A percentile compares a stretch with the other conserved stretches of the same genome.
Evolutionary conservation across 1,284 basidiomycete genomes (phyloP).

Genomic region (Cryptococcus jaspeensis): DNA sequence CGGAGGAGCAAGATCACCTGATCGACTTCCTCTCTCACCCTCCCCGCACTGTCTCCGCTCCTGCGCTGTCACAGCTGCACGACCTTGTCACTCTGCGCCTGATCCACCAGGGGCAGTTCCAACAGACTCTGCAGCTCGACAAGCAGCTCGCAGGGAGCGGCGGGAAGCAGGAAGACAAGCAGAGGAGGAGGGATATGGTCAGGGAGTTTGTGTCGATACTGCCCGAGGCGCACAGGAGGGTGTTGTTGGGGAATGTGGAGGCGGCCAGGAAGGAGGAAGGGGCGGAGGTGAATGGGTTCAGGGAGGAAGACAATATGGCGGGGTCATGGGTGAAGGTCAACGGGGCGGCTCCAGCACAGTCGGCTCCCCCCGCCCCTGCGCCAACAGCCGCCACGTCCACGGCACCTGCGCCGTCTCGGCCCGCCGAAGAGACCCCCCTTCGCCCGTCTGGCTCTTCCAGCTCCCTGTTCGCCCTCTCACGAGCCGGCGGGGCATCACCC

Average conservation of each 20-base stretch:
- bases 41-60: conserved; percentile 55
- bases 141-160: conserved; percentile 54
- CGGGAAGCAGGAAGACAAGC: conserved; percentile 39
- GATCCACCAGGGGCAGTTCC: conserved; percentile 69
- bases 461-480: conserved; percentile 10
- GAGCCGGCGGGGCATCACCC: conserved; percentile 12
- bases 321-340: conserved; percentile 15
- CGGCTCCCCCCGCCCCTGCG: conserved; percentile 2
- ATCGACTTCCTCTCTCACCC: conserved; percentile 43
- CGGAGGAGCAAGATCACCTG: conserved; percentile 42
- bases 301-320: conserved; percentile 26
- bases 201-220: conserved; percentile 63
- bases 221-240: conserved; percentile 59
- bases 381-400: background rate
- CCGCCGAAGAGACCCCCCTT: conserved; percentile 18
- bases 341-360: background rate
- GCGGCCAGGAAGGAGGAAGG: conserved; percentile 7
- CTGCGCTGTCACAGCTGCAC: conserved; percentile 64
- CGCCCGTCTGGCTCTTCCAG: conserved; percentile 9
- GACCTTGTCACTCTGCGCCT: conserved; percentile 77
- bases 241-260: conserved; percentile 32
- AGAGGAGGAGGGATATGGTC: conserved; percentile 64
- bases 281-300: conserved; percentile 14
- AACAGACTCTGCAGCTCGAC: conserved; percentile 72
- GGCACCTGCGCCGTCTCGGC: conserved; percentile 5